Base-by-base conservation (phyloP, 2,329 filamentous ascomycete species). In the Arthrobotrys pseudoclavata region DNA sequence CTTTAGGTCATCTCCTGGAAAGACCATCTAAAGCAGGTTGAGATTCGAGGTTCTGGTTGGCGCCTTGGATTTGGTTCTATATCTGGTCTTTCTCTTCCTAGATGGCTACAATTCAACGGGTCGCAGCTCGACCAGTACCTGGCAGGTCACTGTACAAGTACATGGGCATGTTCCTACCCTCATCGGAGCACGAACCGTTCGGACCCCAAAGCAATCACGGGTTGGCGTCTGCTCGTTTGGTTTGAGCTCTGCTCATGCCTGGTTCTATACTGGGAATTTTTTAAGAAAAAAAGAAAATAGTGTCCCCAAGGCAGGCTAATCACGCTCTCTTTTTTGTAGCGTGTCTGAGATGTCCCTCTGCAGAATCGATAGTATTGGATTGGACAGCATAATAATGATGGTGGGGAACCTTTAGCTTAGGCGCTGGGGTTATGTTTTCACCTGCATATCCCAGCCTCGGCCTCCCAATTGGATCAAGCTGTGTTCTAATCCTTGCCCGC, bases 391-490 rank as follows among this genome's bases (percentile, higher is more conserved):
- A 60, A 64, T 63, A 48, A 60, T 69, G 22, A 64, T 71, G 74
- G 74, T 77, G 74, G 74, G 74, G 72, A 77, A 67, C 50, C 61
- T 71, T 71, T 77, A 77, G 74, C 74, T 77, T 77, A 77, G 74
- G 74, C 74, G 74, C 74, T 69, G 74, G 74, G 67, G 50, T 50
- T 50, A 76, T 76, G 57, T 67, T 76, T 76, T 70, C 66, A 70
- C 66, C 67, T 77, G 74, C 74, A 77, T 76, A 76, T 77, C 74
- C 74, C 67, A 77, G 74, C 67, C 74, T 71, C 61, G 74, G 74
- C 67, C 74, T 71, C 74, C 74, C 74, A 77, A 77, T 77, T 77
- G 74, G 74, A 77, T 76, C 72, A 62, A 66, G 60, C 50, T 69
- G 22, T 60, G 71, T 24, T 20, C 26, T 24, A 57, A 70, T 71